Percentiles rank a stretch among this genome's conserved stretches.
Evolutionary conservation across 805 yeast species (phyloP).

Genomic region (Candida bentonensis): DNA sequence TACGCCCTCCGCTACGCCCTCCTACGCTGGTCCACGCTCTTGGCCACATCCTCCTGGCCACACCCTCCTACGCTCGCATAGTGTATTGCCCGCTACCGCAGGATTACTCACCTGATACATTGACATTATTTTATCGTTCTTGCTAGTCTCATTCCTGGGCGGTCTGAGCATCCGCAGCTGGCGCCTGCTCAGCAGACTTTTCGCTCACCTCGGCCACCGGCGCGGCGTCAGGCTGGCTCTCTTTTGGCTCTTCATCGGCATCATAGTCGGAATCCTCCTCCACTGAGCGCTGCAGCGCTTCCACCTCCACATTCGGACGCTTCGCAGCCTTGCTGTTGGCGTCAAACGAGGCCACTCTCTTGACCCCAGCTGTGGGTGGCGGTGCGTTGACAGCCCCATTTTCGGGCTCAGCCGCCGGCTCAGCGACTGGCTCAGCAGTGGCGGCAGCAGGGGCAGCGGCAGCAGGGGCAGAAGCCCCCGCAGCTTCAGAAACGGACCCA

Average conservation of each 20-base stretch:
- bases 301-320: conserved; percentile 7
- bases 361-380: conserved; percentile 1
- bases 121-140: no score
- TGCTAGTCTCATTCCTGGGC: no score
- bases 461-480: conserved; percentile 3
- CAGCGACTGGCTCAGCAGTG: conserved; percentile 2
- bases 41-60: no score
- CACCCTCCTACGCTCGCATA: no score
- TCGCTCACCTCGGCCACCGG: not conserved
- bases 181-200: no score
- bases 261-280: conserved; percentile 35
- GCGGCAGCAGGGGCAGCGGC: conserved; percentile 3
- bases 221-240: not conserved
- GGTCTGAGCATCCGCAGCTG: no score
- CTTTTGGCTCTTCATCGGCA: conserved; percentile 16
- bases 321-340: conserved; percentile 6
- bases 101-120: no score
- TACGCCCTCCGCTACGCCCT: no score
- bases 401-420: no score
- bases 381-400: not conserved
- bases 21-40: no score
- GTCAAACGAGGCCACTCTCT: conserved; percentile 5
- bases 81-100: no score
- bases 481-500: conserved; percentile 6
- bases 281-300: conserved; percentile 23